A percentile compares a stretch with the other conserved stretches of the same genome.
phyloP scores from a whole-genome alignment of 225 moss, liverwort and hornwort genomes.

The Polytrichum formosum region DNA sequence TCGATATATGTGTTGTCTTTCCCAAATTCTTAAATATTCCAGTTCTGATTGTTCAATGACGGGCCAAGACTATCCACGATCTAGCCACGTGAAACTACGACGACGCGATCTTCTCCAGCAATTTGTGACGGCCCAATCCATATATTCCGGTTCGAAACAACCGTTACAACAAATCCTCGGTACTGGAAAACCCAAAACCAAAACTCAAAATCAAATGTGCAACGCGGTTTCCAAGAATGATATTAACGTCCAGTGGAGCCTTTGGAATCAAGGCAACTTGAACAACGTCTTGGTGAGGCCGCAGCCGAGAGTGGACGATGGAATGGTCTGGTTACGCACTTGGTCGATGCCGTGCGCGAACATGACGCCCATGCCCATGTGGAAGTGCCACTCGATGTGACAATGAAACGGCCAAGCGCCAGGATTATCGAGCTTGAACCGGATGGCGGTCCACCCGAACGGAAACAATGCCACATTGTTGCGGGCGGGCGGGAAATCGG shows the following conservation, averaged over 20 bases:
- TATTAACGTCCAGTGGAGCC: conserved; percentile 17
- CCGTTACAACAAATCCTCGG: too few relatives aligned
- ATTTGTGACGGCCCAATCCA: too few relatives aligned
- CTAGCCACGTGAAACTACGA: too few relatives aligned
- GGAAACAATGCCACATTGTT: conserved; percentile 56
- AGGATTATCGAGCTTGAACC: conserved; percentile 53
- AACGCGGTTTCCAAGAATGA: conserved; percentile 9
- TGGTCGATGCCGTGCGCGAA: conserved; percentile 42
- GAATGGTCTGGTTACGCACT: conserved; percentile 14
- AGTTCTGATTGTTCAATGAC: too few relatives aligned
- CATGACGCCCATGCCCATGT: conserved; percentile 69
- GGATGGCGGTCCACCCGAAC: conserved; percentile 51
- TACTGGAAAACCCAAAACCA: not conserved
- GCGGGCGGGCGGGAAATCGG: conserved; percentile 19
- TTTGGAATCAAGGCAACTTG: not conserved
- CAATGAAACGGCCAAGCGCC: conserved; percentile 72
- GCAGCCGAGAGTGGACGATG: conserved; percentile 39
- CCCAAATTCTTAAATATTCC: too few relatives aligned
- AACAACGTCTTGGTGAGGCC: conserved; percentile 37
- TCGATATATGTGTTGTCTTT: too few relatives aligned
- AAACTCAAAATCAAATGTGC: not conserved
- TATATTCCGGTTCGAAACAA: too few relatives aligned
- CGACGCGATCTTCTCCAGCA: too few relatives aligned
- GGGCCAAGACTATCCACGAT: too few relatives aligned
- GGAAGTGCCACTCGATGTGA: conserved; percentile 64